Conservation (phyloP, 345 rosid genomes). For the Citrus reticulata region DNA sequence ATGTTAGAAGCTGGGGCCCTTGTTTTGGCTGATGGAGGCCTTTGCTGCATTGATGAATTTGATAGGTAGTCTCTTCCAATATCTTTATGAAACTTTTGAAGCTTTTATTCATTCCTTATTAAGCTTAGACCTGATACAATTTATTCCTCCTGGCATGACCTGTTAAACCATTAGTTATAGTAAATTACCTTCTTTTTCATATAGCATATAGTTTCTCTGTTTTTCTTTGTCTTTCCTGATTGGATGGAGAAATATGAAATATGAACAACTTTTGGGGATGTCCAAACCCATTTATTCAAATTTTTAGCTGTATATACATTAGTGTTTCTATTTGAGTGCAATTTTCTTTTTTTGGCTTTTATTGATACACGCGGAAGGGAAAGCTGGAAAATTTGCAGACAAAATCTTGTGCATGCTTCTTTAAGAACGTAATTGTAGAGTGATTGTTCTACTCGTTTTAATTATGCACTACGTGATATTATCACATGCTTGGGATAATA, state of each 20-base stretch:
- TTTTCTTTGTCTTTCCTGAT: too few species aligned
- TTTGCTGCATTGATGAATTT: conserved; percentile 97
- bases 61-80: conserved; percentile 54
- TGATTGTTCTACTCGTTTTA: too few species aligned
- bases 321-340: neutral
- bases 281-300: neutral
- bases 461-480: too few species aligned
- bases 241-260: too few species aligned
- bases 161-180: neutral
- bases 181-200: neutral
- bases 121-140: neutral
- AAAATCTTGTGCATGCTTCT: neutral
- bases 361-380: neutral
- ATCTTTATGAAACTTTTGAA: too few species aligned
- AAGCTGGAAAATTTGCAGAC: neutral
- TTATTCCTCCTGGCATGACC: neutral
- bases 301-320: neutral
- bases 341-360: neutral
- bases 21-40: conserved; percentile 97
- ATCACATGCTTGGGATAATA: neutral
- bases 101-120: neutral
- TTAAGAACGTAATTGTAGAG: too few species aligned
- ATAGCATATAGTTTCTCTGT: too few species aligned
- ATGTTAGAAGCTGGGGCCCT: conserved; percentile 99
- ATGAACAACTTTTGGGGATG: neutral